Evolutionary conservation across 73 alveolate genomes (phyloP).

Genomic region (Stentor roeselii): DNA sequence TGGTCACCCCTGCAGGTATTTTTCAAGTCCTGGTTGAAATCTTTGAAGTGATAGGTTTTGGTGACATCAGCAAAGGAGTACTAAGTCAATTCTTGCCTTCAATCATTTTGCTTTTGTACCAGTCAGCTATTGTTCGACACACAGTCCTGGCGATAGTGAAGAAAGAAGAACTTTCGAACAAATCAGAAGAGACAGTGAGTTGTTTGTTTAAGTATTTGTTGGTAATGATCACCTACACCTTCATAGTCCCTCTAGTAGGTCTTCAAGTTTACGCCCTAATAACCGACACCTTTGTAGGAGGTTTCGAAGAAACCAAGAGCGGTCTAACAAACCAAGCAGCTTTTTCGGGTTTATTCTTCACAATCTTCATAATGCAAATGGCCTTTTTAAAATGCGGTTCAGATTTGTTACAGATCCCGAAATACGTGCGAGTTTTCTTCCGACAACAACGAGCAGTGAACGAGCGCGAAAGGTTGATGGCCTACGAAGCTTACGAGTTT

Average conservation of each 20-base stretch:
- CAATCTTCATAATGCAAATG: slow-evolving; percentile 11
- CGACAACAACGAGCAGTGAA: slow-evolving; percentile 17
- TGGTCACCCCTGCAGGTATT: slow-evolving; percentile 1
- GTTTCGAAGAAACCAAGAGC: neutral
- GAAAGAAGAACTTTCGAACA: neutral
- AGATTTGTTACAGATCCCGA: slow-evolving; percentile 17
- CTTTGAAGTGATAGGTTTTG: neutral
- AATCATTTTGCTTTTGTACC: neutral
- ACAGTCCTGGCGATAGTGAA: neutral
- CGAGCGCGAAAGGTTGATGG: slow-evolving; percentile 9
- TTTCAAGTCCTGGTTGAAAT: neutral
- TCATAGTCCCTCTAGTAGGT: slow-evolving; percentile 13
- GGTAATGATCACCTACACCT: slow-evolving; percentile 6
- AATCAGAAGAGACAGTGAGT: slow-evolving; percentile 15
- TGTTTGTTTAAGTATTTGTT: neutral
- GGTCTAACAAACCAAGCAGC: slow-evolving; percentile 21
- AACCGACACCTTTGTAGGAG: neutral
- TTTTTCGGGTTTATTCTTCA: slow-evolving; percentile 2
- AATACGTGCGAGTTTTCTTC: neutral
- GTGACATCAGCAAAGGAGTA: neutral
- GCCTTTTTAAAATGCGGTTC: neutral
- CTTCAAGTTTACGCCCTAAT: slow-evolving; percentile 7
- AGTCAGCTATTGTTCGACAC: slow-evolving; percentile 7
- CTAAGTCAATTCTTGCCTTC: neutral
- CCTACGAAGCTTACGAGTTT: slow-evolving; percentile 2